Evolutionary conservation across 805 yeast species (phyloP), one percentile per base, ranked within the genome.

Genomic region (Pichia cabralensis): DNA sequence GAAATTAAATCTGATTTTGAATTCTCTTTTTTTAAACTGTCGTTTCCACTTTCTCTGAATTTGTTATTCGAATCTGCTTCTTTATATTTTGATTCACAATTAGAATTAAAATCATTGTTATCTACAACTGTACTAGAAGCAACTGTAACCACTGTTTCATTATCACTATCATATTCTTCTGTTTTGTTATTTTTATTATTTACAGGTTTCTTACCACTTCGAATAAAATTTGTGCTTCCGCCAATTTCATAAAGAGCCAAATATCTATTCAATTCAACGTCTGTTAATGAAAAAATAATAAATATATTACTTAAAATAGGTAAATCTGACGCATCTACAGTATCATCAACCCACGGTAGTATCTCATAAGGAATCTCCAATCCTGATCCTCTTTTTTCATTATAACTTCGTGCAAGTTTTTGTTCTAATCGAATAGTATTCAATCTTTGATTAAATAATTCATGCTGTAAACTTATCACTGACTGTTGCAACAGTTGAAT

Each of bases 381-480:
- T 3, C 61, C 61, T 10, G 52, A 35, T 2, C 58, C 61, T 18
- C 59, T 38, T n/a, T 39, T 25, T 21, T 40, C 38, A 34, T 56
- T 56, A 14, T 42, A 21, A 5, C 46, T 40, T 14, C 49, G 40
- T 6, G 52, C 47, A 13, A 53, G 35, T 15, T 52, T 43, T 32
- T 55, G 60, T 34, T 56, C 56, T 11, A 55, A 41, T 13, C 48
- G 20, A 8, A 50, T 42, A 5, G 46, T 30, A 2, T 48, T 39
- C 14, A 43, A 38, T 20, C 43, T 44, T 26, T 52, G 54, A n/a
- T 41, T 28, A 14, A 27, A 33, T 11, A 50, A 15, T 15, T 47
- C 48, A 12, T 39, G 42, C 29, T 49, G 42, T 21, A 53, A 26
- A 16, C 35, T 35, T 16, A 16, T 3, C 11, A 36, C 22, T 6